Evolutionary conservation across 192 early-diverging fungal genomes (phyloP), one percentile per base, ranked within the genome.

Genomic region (Glomus cerebriforme): DNA sequence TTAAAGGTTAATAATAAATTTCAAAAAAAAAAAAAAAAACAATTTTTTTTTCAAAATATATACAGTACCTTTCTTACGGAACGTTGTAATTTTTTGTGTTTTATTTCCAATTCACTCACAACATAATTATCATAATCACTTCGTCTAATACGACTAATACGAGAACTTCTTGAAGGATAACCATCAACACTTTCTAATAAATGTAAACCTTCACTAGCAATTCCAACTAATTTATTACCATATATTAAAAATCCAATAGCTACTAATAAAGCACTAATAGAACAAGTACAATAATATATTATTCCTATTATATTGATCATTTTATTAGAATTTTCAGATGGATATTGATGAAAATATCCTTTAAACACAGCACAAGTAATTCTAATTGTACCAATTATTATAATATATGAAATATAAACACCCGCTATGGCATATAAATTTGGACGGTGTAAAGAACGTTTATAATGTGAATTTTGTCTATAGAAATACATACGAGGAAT

Each of bases 401-500:
- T 1, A 26, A 73, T 10, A 31, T 31, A 73, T 1, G 29, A 58
- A 3, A 54, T 2, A 27, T 73, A 73, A 0, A 59, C 27, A 26
- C n/a, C 6, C 2, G 32, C 34, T 73, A 54, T 29, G 17, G 17
- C 47, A 8, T 27, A 49, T 17, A 73, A 26, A 58, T 3, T 73
- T 47, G 71, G 71, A 26, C 58, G 47, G 10, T 73, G 47, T 29
- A 73, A 26, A 31, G 71, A 9, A 29, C 27, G 69, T 29, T 73
- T 73, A 59, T 73, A 59, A 6, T 47, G 3, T 73, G 71, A 24
- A 32, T 47, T 54, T 59, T 73, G 71, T 27, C 71, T n/a, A 32
- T 73, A 54, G 32, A 73, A 73, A 59, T 73, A 37, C 71, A 73
- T 73, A 7, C 71, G 39, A 34, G 71, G 71, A 32, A 73, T 73